Conservation (phyloP, 371 early-diverging fungal genomes). For the Conidiobolus incongruus region DNA sequence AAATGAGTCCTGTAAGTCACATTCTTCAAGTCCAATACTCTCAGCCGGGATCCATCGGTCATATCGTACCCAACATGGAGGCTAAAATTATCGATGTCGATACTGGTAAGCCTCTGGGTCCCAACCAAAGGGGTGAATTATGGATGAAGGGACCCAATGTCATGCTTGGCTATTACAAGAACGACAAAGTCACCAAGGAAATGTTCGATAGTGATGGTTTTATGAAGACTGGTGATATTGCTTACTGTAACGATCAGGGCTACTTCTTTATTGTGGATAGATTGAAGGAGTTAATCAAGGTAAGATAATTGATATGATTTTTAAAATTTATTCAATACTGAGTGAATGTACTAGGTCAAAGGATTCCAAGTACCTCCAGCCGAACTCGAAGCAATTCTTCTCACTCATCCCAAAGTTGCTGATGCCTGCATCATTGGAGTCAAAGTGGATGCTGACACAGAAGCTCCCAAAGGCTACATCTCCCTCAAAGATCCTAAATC, state of each 20-base stretch:
- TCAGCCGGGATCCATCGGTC: slow-evolving; percentile 2
- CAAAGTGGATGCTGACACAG: slow-evolving; percentile 35
- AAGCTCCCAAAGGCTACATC: slow-evolving; percentile 57
- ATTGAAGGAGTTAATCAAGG: slow-evolving; percentile 44
- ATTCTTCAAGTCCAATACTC: not conserved
- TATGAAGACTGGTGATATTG: slow-evolving; percentile 73
- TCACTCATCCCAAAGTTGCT: no score
- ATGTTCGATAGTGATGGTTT: slow-evolving; percentile 47
- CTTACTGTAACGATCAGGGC: slow-evolving; percentile 25
- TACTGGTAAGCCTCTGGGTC: not conserved
- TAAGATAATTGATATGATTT: no score
- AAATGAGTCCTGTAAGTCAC: slow-evolving; percentile 5
- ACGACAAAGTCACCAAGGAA: slow-evolving; percentile 34
- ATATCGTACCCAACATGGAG: slow-evolving; percentile 7
- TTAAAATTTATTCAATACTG: no score
- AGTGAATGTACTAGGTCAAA: no score
- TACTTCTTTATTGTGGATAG: slow-evolving; percentile 41
- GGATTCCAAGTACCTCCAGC: no score
- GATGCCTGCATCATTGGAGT: slow-evolving; percentile 57
- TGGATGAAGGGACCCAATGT: slow-evolving; percentile 7
- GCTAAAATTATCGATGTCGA: slow-evolving; percentile 12
- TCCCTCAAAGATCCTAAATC: slow-evolving; percentile 19
- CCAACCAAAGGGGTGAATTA: not conserved
- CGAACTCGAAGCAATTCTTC: no score
- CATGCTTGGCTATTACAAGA: slow-evolving; percentile 40